These are phyloP conservation scores for Luffa aegyptiaca DNA, from an alignment of 306 rosid genomes.

Conservation along the genomic window DNA sequence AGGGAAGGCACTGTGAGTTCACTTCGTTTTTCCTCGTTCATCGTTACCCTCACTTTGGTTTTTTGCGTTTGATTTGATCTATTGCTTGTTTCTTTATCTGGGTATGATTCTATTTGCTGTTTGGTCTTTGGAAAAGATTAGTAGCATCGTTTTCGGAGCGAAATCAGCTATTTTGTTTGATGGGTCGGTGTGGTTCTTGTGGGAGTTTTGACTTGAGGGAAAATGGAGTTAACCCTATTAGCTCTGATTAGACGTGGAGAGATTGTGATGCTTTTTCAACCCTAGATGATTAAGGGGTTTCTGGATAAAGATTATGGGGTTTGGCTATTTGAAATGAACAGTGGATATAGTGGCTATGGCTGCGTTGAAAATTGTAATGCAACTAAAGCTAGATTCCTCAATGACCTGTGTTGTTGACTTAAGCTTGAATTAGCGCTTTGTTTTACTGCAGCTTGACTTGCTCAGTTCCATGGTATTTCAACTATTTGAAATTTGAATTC, in stretches of 20 bases:
- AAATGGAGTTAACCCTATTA: neutral
- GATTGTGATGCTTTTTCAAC: neutral
- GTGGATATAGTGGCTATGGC: neutral
- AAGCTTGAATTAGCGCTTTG: neutral
- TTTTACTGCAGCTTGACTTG: neutral
- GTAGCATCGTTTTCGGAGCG: neutral
- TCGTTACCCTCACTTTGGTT: neutral
- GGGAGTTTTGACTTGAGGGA: neutral
- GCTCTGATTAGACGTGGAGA: neutral
- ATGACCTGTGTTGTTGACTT: neutral
- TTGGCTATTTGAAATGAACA: neutral
- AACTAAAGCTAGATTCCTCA: neutral
- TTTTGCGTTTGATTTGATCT: conserved; percentile 5
- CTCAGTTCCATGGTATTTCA: neutral
- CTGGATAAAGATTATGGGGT: neutral
- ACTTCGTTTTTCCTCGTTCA: neutral
- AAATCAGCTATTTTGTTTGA: neutral
- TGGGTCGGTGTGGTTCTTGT: neutral
- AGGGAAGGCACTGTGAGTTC: conserved; percentile 61
- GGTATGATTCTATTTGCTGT: neutral
- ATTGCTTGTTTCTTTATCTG: neutral
- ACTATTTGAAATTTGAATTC: neutral
- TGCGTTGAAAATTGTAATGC: neutral
- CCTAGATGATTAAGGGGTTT: neutral
- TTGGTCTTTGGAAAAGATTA: neutral